These are phyloP conservation scores for Quercus agrifolia DNA, from an alignment of 306 rosid species.

Conservation along the genomic window DNA sequence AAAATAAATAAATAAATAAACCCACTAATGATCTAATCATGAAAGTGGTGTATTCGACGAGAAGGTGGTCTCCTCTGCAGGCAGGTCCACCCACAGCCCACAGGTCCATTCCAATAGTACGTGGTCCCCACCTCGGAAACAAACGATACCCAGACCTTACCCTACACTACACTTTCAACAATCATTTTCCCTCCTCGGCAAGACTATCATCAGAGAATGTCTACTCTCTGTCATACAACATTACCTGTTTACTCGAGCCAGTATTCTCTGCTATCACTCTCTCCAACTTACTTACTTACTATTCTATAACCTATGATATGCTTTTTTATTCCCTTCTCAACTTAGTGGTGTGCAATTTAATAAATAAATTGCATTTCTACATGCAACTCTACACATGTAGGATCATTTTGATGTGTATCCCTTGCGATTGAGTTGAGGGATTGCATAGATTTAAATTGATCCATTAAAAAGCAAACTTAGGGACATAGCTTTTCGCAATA, in stretches of 20 bases:
- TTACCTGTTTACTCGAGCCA: neutral
- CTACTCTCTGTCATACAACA: neutral
- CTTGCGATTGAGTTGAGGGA: no score
- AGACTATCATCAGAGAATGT: constrained; percentile 25
- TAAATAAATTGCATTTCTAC: no score
- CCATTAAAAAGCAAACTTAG: no score
- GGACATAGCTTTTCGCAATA: no score
- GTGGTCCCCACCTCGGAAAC: constrained; percentile 13
- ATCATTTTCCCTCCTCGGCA: constrained; percentile 1
- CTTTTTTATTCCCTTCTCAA: neutral
- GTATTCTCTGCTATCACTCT: neutral
- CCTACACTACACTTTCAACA: constrained; percentile 1
- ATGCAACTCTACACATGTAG: no score
- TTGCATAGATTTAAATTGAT: no score
- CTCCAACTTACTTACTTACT: neutral
- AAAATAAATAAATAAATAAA: neutral
- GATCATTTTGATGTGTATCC: no score
- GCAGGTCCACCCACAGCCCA: neutral
- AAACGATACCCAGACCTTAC: neutral
- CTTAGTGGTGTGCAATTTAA: no score
- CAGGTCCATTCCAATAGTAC: neutral
- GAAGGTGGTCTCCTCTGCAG: constrained; percentile 20
- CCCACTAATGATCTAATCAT: constrained; percentile 19
- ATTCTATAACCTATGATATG: neutral
- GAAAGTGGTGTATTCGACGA: neutral